Conservation (phyloP, 495 filamentous ascomycete genomes). For the Trypethelium eluteriae region DNA sequence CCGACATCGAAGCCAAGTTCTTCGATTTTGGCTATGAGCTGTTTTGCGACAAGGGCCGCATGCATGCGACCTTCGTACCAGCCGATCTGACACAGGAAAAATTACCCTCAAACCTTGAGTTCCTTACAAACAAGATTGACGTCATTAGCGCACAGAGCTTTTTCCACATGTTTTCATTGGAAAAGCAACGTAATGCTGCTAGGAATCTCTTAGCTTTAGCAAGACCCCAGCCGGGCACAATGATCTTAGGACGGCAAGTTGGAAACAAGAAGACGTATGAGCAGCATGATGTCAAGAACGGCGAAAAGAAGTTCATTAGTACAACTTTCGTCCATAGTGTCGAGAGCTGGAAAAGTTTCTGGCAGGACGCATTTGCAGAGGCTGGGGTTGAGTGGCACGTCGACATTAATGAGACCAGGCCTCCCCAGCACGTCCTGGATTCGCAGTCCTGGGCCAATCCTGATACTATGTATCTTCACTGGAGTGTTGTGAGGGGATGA, state of each 20-base stretch:
- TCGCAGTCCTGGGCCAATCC: not conserved
- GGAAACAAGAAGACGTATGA: slow-evolving; percentile 7
- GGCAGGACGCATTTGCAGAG: not conserved
- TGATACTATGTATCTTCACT: not conserved
- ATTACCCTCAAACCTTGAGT: slow-evolving; percentile 9
- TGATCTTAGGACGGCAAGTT: slow-evolving; percentile 19
- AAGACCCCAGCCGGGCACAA: slow-evolving; percentile 14
- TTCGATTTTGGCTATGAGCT: slow-evolving; percentile 33
- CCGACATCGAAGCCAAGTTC: slow-evolving; percentile 25
- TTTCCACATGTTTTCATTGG: slow-evolving; percentile 34
- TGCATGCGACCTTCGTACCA: slow-evolving; percentile 23
- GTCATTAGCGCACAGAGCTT: slow-evolving; percentile 28
- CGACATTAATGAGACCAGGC: not conserved
- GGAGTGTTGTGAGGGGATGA: not conserved
- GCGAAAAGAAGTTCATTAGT: not conserved
- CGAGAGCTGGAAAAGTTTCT: not conserved
- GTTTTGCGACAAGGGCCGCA: slow-evolving; percentile 30
- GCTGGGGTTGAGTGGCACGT: not conserved
- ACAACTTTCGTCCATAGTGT: not conserved
- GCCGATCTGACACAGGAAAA: slow-evolving; percentile 25
- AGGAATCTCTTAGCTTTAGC: slow-evolving; percentile 7
- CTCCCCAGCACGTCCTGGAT: not conserved
- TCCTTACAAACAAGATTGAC: slow-evolving; percentile 26
- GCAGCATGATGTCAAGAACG: not conserved
- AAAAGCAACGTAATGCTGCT: slow-evolving; percentile 26